Evolutionary conservation across 331 rosid genomes (phyloP), one percentile per base, ranked within the genome.

Genomic region (Quercus lobata): DNA sequence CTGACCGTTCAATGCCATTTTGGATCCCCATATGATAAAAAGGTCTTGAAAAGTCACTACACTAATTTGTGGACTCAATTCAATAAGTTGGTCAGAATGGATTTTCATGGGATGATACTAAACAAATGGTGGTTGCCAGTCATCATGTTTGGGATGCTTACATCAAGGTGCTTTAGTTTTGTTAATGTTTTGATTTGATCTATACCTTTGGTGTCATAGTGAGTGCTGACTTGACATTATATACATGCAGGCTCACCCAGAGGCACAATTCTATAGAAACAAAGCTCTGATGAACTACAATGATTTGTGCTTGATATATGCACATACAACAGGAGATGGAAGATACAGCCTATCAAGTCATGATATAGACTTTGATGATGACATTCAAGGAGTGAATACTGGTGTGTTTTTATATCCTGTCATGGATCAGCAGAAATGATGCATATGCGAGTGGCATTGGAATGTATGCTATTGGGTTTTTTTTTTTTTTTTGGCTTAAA

Each of bases 301-400:
- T 35, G 86, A 86, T 73, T 76, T 87, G 86, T 85, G 90, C 81
- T 87, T 87, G 74, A 81, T 87, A 79, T 83, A 82, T 79, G 91
- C 91, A 19, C 93, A 89, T 71, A 77, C 89, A 52, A 73, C 82
- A 29, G 91, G 84, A 16, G 89, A 89, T 85, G 93, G 93, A 77
- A 85, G 93, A 82, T 89, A 87, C 73, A 80, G 91, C 86, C 82
- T 87, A 74, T 87, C 93, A 57, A 90, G 91, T 84, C 90, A 87
- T 78, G 90, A 89, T 74, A 17, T 87, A 55, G 93, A 87, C 69
- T 82, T 79, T 17, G 87, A 82, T 44, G 90, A 90, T 69, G 88
- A 90, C 75, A 75, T 76, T 57, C 85, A 84, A 78, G 84, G 79
- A 25, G 73, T 82, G 76, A 82, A 77, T 79, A 61, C 82, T 29